phyloP scores from a whole-genome alignment of 1,139 yeast species.

The Wickerhamomyces sp. region DNA sequence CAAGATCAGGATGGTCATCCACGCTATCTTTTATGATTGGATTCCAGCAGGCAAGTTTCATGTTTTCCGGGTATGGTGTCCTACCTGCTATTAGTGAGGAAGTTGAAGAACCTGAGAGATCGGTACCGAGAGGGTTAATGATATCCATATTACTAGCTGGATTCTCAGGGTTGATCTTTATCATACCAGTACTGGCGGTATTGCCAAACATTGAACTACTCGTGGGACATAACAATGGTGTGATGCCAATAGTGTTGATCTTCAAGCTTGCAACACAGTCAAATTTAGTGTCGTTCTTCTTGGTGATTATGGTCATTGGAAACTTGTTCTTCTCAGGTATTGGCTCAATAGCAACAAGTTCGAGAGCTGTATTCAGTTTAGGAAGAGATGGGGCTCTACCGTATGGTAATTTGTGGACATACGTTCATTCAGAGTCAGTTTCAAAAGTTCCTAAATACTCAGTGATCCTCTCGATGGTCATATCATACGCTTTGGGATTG shows the following conservation, averaged over 20 bases:
- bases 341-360: conserved; percentile 79
- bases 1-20: conserved; percentile 66
- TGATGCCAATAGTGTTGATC: conserved; percentile 53
- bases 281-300: conserved; percentile 57
- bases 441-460: conserved; percentile 74
- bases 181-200: conserved; percentile 65
- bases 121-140: conserved; percentile 74
- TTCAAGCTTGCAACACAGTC: conserved; percentile 69
- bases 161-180: conserved; percentile 63
- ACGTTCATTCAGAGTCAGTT: conserved; percentile 48
- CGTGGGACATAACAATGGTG: conserved; percentile 56
- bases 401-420: conserved; percentile 56
- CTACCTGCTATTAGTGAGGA: conserved; percentile 80
- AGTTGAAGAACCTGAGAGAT: conserved; percentile 67
- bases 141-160: conserved; percentile 61
- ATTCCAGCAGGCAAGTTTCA: conserved; percentile 71
- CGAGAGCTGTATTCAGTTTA: conserved; percentile 81
- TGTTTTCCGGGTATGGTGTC: conserved; percentile 80
- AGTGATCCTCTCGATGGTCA: conserved; percentile 59
- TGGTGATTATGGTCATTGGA: conserved; percentile 62
- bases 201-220: conserved; percentile 57
- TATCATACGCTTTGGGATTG: conserved; percentile 56
- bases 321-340: conserved; percentile 74
- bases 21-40: conserved; percentile 68
- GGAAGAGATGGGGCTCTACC: conserved; percentile 90